Conservation (phyloP, 352 stramenopile species). For the Pythium oligandrum region DNA sequence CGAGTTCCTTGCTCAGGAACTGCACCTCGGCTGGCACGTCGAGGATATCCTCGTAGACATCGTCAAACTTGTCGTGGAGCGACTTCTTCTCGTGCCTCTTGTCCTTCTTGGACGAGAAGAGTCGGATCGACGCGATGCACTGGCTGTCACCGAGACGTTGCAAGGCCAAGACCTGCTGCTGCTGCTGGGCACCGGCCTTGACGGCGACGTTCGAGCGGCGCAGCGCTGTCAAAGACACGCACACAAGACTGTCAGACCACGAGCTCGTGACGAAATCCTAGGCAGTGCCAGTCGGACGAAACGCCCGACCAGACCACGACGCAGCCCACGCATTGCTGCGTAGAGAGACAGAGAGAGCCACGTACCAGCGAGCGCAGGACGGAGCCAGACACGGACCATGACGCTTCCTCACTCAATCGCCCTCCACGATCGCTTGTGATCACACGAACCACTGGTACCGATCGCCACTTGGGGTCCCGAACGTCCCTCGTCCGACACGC, state of each 20-base stretch:
- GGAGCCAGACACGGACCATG: slow-evolving; percentile 74
- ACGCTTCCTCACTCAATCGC: slow-evolving; percentile 23
- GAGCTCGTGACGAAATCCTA: not conserved
- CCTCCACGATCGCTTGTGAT: slow-evolving; percentile 15
- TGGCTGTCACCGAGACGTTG: no score
- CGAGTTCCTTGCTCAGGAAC: slow-evolving; percentile 51
- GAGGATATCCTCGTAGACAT: slow-evolving; percentile 31
- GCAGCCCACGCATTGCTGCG: not conserved
- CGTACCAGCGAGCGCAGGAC: slow-evolving; percentile 49
- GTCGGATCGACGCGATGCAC: not conserved
- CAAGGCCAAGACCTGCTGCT: slow-evolving; percentile 10
- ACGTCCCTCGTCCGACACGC: slow-evolving; percentile 13
- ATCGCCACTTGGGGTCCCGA: slow-evolving; percentile 14
- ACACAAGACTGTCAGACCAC: slow-evolving; percentile 6
- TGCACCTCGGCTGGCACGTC: slow-evolving; percentile 57
- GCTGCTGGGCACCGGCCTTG: slow-evolving; percentile 11
- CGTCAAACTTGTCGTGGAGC: slow-evolving; percentile 51
- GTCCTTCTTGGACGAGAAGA: slow-evolving; percentile 49
- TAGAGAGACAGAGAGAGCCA: slow-evolving; percentile 10
- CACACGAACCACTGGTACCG: slow-evolving; percentile 26
- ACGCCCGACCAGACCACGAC: no score
- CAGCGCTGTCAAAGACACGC: slow-evolving; percentile 11
- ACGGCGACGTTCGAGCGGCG: slow-evolving; percentile 15
- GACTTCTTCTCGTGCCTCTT: slow-evolving; percentile 65
- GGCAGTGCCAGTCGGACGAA: not conserved